These are phyloP conservation scores for Discostella stelligeroides DNA, from an alignment of 108 stramenopile genomes.

Conservation along the genomic window DNA sequence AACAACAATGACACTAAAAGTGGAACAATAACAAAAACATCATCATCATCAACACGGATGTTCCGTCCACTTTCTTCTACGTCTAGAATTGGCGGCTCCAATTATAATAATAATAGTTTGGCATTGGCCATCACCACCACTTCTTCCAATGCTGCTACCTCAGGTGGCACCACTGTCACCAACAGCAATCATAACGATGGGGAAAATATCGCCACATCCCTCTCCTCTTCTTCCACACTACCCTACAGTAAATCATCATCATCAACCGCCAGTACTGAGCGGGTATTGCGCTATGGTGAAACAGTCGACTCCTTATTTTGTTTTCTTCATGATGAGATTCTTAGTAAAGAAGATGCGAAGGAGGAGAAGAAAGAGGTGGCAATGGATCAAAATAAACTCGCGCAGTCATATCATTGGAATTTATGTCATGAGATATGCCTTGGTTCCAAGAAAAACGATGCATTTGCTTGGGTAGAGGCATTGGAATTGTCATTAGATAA, in stretches of 20 bases:
- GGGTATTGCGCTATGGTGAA: slow-evolving; percentile 76
- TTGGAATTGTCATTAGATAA: slow-evolving; percentile 12
- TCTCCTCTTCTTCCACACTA: background rate
- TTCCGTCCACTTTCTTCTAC: background rate
- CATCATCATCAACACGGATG: too few relatives aligned
- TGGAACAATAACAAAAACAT: too few relatives aligned
- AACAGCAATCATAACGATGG: background rate
- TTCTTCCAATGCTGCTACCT: too few relatives aligned
- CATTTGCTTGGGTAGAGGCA: slow-evolving; percentile 40
- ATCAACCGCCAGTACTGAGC: background rate
- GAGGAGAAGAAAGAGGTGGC: too few relatives aligned
- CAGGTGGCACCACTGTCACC: too few relatives aligned
- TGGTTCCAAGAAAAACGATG: slow-evolving; percentile 25
- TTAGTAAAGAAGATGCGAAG: too few relatives aligned
- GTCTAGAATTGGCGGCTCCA: background rate
- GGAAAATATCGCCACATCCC: background rate
- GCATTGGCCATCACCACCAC: too few relatives aligned
- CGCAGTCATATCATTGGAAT: too few relatives aligned
- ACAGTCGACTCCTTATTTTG: slow-evolving; percentile 72
- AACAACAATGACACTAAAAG: too few relatives aligned
- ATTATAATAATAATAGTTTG: background rate
- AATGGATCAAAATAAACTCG: too few relatives aligned
- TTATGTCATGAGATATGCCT: slow-evolving; percentile 30
- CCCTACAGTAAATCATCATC: background rate
- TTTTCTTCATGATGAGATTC: slow-evolving; percentile 12